Base-by-base conservation (phyloP, 2,329 filamentous ascomycete species). In the Penicillium sp. region DNA sequence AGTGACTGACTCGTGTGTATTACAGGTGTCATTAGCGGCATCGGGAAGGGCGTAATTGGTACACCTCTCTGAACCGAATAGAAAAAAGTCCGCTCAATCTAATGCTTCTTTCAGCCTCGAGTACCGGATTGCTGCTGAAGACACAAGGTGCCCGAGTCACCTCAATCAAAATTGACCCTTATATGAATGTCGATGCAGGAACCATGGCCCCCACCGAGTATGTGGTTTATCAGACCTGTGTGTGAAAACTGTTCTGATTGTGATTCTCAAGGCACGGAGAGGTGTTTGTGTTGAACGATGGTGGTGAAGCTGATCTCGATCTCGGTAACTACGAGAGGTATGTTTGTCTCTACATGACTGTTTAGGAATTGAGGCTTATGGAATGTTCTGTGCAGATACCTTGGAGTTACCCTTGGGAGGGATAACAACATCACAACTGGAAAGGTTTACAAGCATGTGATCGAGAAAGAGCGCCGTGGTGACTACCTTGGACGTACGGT, bases 391-490 rank as follows among this genome's bases (percentile, higher is more conserved):
- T 33, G 4, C 18, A 52, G 50, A 35, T 95, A 95, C 68, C 83
- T 95, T 46, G 85, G 86, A 65, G 85, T 92, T 58, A 88, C 84
- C 50, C 78, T 96, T 55, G 89, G 84, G 12, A 79, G 86, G 54
- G 89, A 95, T 62, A 89, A 91, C 77, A 97, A 96, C 72, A 95
- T 97, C 72, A 97, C 92, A 7, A 95, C 92, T 4, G 93, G 92
- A 67, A 96, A 96, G 77, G 89, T 97, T 61, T 97, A 96, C 74
- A 80, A 89, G 65, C 83, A 87, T 64, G 91, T 95, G 46, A 90
- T 95, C 62, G 82, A 90, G 64, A 83, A 82, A 56, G 83, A 86
- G 72, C 75, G 83, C 58, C 74, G 75, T 54, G 83, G 83, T 46
- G 86, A 92, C 67, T 96, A 95, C 64, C 80, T 96, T 12, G 92